Evolutionary conservation across 495 filamentous ascomycete genomes (phyloP).

Genomic region (Penicillium mononematosum): DNA sequence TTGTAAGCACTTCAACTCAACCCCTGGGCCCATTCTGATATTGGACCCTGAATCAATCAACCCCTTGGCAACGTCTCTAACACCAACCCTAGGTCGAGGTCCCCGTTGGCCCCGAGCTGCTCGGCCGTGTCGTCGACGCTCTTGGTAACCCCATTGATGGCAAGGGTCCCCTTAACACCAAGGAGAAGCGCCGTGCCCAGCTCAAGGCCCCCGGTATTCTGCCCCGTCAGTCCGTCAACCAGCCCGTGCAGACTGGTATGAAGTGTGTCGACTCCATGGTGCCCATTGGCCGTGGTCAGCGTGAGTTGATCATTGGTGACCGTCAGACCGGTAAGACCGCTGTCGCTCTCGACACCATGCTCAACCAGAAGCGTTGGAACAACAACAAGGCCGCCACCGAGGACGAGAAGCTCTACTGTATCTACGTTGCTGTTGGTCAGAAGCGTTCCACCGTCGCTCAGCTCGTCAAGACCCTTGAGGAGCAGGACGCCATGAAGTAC

Average conservation of each 20-base stretch:
- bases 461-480: constrained; percentile 98
- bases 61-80: constrained; percentile 18
- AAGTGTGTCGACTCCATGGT: constrained; percentile 99
- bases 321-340: constrained; percentile 99
- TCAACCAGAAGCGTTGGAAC: constrained; percentile 99
- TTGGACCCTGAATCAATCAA: constrained; percentile 3
- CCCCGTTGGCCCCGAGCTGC: constrained; percentile 85
- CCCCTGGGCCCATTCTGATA: constrained; percentile 15
- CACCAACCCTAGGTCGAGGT: constrained; percentile 77
- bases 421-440: constrained; percentile 98
- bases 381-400: constrained; percentile 78
- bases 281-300: constrained; percentile 98
- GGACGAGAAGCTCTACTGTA: constrained; percentile 97
- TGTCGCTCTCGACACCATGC: constrained; percentile 95
- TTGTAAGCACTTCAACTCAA: constrained; percentile 61
- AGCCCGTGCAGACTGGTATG: constrained; percentile 98
- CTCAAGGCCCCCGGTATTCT: constrained; percentile 98
- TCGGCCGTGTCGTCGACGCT: constrained; percentile 97
- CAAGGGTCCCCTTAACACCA: constrained; percentile 93
- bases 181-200: constrained; percentile 92
- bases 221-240: constrained; percentile 92
- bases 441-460: constrained; percentile 99
- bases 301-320: constrained; percentile 99
- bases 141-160: constrained; percentile 99
- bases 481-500: constrained; percentile 99